phyloP scores from a whole-genome alignment of 2,329 filamentous ascomycete species.

The Apiospora kogelbergensis region DNA sequence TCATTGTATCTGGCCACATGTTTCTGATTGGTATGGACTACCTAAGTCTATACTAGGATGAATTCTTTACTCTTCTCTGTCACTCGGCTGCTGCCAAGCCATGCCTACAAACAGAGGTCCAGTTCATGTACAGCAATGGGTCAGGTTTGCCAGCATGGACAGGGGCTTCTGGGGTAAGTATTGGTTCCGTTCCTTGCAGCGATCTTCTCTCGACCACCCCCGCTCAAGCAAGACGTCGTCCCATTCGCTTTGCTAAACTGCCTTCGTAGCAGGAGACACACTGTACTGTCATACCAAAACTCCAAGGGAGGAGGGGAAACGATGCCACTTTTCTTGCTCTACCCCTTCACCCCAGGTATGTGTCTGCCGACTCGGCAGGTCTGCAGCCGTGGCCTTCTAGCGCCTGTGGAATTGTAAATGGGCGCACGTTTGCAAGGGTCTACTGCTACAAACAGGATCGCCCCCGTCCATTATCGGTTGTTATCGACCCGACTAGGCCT shows the following conservation, averaged over 20 bases:
- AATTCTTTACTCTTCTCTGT: not conserved
- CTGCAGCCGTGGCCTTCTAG: not conserved
- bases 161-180: not conserved
- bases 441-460: not conserved
- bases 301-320: not conserved
- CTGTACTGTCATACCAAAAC: not conserved
- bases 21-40: not conserved
- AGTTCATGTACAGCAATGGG: not conserved
- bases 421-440: not conserved
- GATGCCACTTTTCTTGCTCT: not conserved
- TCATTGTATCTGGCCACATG: not conserved
- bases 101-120: not conserved
- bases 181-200: not conserved
- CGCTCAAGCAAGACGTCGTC: conserved; percentile 1
- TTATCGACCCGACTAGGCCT: not conserved
- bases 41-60: not conserved
- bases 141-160: not conserved
- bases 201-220: not conserved
- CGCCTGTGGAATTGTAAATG: not conserved
- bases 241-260: not conserved
- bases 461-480: not conserved
- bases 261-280: not conserved
- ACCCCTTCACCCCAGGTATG: not conserved
- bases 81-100: not conserved
- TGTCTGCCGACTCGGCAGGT: not conserved